Evolutionary conservation across 176 grass and related monocot genomes (phyloP), one percentile per base, ranked within the genome.

Genomic region (Rhynchospora tenuis): DNA sequence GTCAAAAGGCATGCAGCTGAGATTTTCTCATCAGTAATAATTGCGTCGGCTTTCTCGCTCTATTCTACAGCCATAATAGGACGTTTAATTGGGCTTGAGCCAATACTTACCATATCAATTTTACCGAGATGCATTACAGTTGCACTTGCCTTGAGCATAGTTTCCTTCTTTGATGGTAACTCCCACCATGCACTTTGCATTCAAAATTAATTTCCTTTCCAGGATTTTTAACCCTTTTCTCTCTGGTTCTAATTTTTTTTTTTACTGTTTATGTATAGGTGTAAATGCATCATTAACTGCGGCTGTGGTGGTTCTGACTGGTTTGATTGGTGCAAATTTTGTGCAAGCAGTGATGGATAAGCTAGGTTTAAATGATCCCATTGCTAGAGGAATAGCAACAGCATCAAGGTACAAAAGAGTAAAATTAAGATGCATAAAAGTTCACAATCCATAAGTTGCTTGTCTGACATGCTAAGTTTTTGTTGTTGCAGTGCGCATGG

Each of bases 131-230:
- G 93, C 19, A 92, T 99, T 78, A 99, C 93, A 0, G 88, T 99
- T 83, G 96, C 91, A 46, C 84, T 99, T 86, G 93, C 96, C 31
- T 67, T 99, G 69, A 99, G 96, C 89, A 99, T 99, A 81, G 88
- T 99, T 12, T 92, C 96, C 64, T 91, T 95, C 68, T 99, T 99
- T 22, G 93, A 99, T 89, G 96, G 96, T 93, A 93, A 56, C 7
- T 67, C 7, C 69, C 54, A 57, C 44, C 81, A 67, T 48, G 19
- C 31, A 44, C 7, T 20, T 28, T 54, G 22, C 45, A 75, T 52
- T 46, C 13, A 52, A 27, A 74, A 51, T 51, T 19, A 63, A 24
- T 86, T 52, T 38, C 14, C 27, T 82, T 45, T 68, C 20, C n/a
- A n/a, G 23, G 6, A 78, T 64, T 62, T 11, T 46, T 46, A 81